Evolutionary conservation across 441 rosid species (phyloP), one percentile per base, ranked within the genome.

Genomic region (Corymbia citriodora): DNA sequence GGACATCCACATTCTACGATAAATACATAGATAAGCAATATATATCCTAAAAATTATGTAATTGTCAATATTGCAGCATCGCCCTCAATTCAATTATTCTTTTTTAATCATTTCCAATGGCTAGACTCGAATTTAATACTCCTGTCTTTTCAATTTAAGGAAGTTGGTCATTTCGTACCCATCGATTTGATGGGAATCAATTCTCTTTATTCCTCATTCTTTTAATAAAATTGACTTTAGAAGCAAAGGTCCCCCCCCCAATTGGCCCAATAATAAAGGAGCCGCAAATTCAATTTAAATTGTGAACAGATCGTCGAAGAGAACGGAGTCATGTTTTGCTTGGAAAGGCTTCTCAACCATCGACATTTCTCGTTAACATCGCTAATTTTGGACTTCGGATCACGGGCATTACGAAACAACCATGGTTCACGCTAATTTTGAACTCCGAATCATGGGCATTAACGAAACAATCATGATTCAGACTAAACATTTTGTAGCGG

Each of bases 61-160:
- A 40, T 14, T 11, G 40, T 68, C 6, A 0, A 74, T 40, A 74
- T 74, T 40, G 40, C 21, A 29, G 10, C 23, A 11, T 11, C 1
- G 2, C 12, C 10, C 3, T 31, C 7, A 0, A 17, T 68, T 19
- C 45, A 2, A 17, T 4, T 17, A 0, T 12, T 40, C 29, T 6
- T 40, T 36, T 74, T 11, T 10, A 0, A 1, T 33, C 9, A 4
- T 70, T 33, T 70, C 25, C 25, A 40, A 40, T 40, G 45, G 45
- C 23, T 18, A 18, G 0, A 33, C 7, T 70, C 1, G 25, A 70
- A 9, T 16, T 33, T 68, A 31, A 68, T 5, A 40, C 6, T 17
- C 16, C 0, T 31, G 1, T 16, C 40, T 15, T 31, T 68, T 68
- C 45, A 31, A 11, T 29, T 25, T 25, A 25, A 21, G 25, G 2